phyloP scores from a whole-genome alignment of 2,329 filamentous ascomycete genomes.

The Penicillium sp. region DNA sequence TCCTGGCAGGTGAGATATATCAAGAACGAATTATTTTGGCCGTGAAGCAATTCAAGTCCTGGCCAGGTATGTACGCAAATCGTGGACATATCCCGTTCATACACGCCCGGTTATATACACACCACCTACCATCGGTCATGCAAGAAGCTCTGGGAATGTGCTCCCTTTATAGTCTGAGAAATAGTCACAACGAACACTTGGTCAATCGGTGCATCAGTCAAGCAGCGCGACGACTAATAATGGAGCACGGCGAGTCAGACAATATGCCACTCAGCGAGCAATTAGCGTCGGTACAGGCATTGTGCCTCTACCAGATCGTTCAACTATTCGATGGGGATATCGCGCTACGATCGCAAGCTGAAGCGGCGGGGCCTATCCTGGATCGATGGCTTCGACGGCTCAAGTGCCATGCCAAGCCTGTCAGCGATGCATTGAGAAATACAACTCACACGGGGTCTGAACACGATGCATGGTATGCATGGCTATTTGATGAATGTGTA shows the following conservation, averaged over 20 bases:
- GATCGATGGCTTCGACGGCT: not conserved
- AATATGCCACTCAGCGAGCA: constrained; percentile 15
- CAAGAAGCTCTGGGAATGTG: not conserved
- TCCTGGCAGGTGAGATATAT: too few species aligned
- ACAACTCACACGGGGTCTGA: too few species aligned
- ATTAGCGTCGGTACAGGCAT: constrained; percentile 50
- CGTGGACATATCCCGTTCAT: not conserved
- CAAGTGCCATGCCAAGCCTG: not conserved
- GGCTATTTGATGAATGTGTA: constrained; percentile 14
- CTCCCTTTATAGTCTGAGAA: not conserved
- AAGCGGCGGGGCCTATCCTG: constrained; percentile 31
- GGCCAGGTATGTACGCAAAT: too few species aligned
- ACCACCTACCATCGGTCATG: not conserved
- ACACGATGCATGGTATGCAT: constrained; percentile 7
- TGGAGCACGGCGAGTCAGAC: not conserved
- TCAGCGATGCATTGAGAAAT: not conserved
- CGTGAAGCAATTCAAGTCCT: too few species aligned
- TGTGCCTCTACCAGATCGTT: constrained; percentile 53
- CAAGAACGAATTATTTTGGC: too few species aligned
- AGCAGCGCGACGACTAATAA: not conserved
- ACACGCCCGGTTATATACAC: not conserved
- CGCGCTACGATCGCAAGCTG: constrained; percentile 44
- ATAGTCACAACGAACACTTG: not conserved
- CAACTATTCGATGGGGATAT: constrained; percentile 56
- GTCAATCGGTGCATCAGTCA: not conserved